phyloP scores from a whole-genome alignment of 163 green algal genomes.

The Scenedesmus sp. region DNA sequence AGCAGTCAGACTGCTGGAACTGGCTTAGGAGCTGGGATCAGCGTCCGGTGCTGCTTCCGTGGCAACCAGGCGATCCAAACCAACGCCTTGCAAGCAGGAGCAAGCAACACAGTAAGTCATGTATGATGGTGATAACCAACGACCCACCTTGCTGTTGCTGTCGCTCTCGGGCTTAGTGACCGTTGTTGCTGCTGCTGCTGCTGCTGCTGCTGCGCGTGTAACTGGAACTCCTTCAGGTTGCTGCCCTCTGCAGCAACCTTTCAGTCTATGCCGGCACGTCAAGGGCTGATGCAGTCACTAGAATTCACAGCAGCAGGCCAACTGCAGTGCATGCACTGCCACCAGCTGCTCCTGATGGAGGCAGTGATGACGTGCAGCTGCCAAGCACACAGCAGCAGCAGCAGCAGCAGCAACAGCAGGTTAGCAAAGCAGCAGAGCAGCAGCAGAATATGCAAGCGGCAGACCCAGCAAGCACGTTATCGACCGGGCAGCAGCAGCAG shows the following conservation, averaged over 20 bases:
- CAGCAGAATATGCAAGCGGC: not conserved
- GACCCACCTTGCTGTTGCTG: not conserved
- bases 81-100: not conserved
- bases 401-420: not conserved
- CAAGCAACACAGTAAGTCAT: not conserved
- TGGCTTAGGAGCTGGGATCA: not conserved
- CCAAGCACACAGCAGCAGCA: constrained; percentile 14
- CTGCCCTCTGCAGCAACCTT: not conserved
- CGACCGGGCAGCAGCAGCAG: not conserved
- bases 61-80: not conserved
- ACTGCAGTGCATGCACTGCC: not conserved
- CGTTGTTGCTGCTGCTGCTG: not conserved
- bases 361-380: not conserved
- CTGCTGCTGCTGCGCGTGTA: not conserved
- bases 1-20: not conserved
- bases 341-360: not conserved
- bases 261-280: not conserved
- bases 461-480: not conserved
- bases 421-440: not conserved
- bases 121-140: not conserved
- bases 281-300: not conserved
- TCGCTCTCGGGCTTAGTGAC: not conserved
- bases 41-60: not conserved
- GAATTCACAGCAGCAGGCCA: not conserved
- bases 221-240: not conserved